Base-by-base conservation (phyloP, 352 stramenopile genomes). In the Phytophthora colocasiae region DNA sequence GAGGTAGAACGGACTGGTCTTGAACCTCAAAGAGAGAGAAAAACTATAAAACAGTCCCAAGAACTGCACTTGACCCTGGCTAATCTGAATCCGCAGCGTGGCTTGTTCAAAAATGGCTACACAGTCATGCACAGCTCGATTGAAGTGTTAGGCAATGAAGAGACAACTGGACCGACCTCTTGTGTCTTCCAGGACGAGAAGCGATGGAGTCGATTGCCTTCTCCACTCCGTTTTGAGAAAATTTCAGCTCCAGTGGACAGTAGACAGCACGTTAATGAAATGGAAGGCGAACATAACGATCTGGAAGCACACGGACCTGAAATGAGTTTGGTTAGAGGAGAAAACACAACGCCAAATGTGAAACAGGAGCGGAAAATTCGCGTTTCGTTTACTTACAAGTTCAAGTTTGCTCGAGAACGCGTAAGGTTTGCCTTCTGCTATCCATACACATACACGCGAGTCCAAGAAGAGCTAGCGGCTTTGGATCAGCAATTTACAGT, bases 361-460 rank as follows among this genome's bases (percentile, higher is more conserved):
- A 75, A 68, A 14, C 44, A 61, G 10, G 80, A 89, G 41, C 57
- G 62, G 22, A 88, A 82, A 58, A 85, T 88, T 53, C 36, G 63
- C 78, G 19, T 93, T 17, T 83, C 71, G 27, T 92, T 90, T 58
- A 71, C 73, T 32, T 91, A 87, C 60, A 61, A 69, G 22, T 93
- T 93, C 61, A 62, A 71, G 41, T 78, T 81, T 50, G 58, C 74
- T 14, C 32, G 73, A 45, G 87, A 96, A 61, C 46, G 77, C 15
- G 78, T 92, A 27, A 89, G 83, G 61, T 93, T 96, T 73, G 86
- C 86, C 0, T 94, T 89, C 47, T 83, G 87, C 8, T 83, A 92
- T 45, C 87, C 88, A 38, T 96, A 96, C 67, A 92, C 90, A 10
- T 97, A 95, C 64, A 89, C 80, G 17, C 71, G 77, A 68, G 54